Evolutionary conservation across 1,139 yeast species (phyloP), one percentile per base, ranked within the genome.

Genomic region (Hemisphaericaspora xylofermentans): DNA sequence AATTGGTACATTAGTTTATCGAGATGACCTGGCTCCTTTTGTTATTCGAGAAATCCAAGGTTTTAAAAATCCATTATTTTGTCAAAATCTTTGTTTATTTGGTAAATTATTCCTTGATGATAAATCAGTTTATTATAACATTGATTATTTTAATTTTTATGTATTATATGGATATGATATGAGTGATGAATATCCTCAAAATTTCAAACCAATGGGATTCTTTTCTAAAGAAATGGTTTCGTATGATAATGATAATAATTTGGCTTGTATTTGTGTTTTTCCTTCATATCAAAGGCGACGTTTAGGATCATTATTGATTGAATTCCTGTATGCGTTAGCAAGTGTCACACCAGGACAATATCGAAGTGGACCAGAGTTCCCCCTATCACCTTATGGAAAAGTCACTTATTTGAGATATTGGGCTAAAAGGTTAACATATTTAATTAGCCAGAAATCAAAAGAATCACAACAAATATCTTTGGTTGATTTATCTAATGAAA

Each of bases 91-190:
- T 48, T 83, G 94, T 43, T 67, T 93, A 5, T 85, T 91, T 62
- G 94, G 95, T 1, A 88, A 89, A 60, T 72, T 93, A 32, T 93
- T 88, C 54, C 73, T 93, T n/a, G 96, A 89, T 50, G 89, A 88
- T 60, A 93, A 93, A 60, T 86, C 96, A 0, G 84, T 91, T 25
- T 88, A 82, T 58, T 93, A 85, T 61, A 77, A 83, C 36, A 78
- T 88, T 7, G 91, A 85, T 33, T 76, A 77, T 41, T 93, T 86
- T 61, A 91, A 88, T 46, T 88, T 88, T 58, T 93, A 82, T 59
- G 73, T 88, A 15, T 68, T 82, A 34, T 91, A 81, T 56, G 84
- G 84, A 28, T 60, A 58, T 9, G 62, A 57, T 32, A 58, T 38
- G 48, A 52, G 35, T 57, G 39, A 36, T 19, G 42, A 43, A n/a